Percentiles rank a stretch among this genome's conserved stretches.
Evolutionary conservation across 768 basidiomycete species (phyloP).

Genomic region (Tylopilus cervinicoccineus): DNA sequence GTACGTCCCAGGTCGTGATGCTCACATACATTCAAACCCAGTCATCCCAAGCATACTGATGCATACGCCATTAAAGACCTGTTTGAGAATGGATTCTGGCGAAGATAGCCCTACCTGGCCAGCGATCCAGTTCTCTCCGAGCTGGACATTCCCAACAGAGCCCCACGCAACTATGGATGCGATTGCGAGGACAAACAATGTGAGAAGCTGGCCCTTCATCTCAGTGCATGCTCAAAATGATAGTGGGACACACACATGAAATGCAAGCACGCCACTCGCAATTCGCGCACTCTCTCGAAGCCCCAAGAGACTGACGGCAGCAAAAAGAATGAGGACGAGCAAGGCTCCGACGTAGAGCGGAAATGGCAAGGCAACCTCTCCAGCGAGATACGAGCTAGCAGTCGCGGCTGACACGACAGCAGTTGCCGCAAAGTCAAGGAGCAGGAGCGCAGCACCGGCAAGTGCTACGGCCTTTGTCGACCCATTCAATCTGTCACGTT

Average conservation of each 20-base stretch:
- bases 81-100: conserved; percentile 32
- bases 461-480: conserved; percentile 61
- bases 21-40: conserved; percentile 56
- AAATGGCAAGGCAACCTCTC: conserved; percentile 59
- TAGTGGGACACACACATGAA: conserved; percentile 47
- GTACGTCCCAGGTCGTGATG: neutral
- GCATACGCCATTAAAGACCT: conserved; percentile 65
- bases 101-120: conserved; percentile 31
- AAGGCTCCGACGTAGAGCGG: conserved; percentile 48
- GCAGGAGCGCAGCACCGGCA: conserved; percentile 58
- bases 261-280: conserved; percentile 50
- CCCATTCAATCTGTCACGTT: conserved; percentile 49
- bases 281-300: conserved; percentile 60
- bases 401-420: conserved; percentile 72
- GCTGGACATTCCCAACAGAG: conserved; percentile 41
- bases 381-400: conserved; percentile 60
- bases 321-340: conserved; percentile 53
- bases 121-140: conserved; percentile 52
- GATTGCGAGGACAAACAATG: conserved; percentile 54
- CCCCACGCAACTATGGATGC: conserved; percentile 50
- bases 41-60: conserved; percentile 71
- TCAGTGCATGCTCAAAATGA: neutral
- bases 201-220: conserved; percentile 38
- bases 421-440: conserved; percentile 71
- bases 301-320: conserved; percentile 51